These are phyloP conservation scores for Tolypocladium sp. DNA, from an alignment of 2,329 filamentous ascomycete genomes.

Conservation along the genomic window DNA sequence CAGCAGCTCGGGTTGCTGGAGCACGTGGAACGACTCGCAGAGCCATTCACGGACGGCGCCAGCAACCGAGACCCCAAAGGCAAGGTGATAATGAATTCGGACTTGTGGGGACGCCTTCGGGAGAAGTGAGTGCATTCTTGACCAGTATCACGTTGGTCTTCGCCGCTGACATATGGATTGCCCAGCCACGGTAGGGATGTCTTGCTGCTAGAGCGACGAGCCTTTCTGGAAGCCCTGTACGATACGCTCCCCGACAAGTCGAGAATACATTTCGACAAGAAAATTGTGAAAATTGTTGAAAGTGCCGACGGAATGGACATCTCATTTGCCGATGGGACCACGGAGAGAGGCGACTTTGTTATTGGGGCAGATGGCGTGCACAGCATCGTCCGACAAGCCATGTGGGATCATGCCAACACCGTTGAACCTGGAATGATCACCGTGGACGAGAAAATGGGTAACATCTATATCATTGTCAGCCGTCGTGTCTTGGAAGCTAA, in stretches of 20 bases:
- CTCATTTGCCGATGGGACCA: conserved; percentile 21
- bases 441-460: conserved; percentile 10
- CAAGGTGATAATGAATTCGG: too few species aligned
- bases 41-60: too few species aligned
- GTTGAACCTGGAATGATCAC: conserved; percentile 5
- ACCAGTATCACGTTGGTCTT: too few species aligned
- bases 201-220: not conserved
- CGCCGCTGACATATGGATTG: too few species aligned
- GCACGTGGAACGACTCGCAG: too few species aligned
- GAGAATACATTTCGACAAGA: not conserved
- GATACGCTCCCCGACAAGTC: conserved; percentile 5
- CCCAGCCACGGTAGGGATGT: not conserved
- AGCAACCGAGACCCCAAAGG: too few species aligned
- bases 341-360: conserved; percentile 25
- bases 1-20: conserved; percentile 14
- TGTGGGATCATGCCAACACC: conserved; percentile 13
- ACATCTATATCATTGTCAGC: not conserved
- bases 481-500: too few species aligned
- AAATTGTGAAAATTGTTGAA: conserved; percentile 1
- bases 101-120: too few species aligned
- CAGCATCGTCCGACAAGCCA: conserved; percentile 16
- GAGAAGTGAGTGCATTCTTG: too few species aligned
- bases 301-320: conserved; percentile 16
- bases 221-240: conserved; percentile 6
- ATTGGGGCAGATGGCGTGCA: conserved; percentile 33